Base-by-base conservation (phyloP, 306 rosid species). In the Crotalaria pallida region DNA sequence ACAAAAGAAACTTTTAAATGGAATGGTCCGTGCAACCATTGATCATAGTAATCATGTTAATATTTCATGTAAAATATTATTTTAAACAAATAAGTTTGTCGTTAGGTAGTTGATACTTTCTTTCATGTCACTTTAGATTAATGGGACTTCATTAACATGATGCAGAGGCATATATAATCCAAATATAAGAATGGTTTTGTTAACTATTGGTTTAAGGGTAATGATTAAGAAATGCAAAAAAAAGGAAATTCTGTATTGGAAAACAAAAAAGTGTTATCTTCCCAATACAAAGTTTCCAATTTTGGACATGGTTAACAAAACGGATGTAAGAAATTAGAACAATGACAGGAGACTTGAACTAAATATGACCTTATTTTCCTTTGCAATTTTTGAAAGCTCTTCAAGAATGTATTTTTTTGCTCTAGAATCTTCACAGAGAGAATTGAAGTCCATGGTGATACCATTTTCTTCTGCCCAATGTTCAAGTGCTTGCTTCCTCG, bases 401-500 rank as follows among this genome's bases (percentile, higher is more conserved):
- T 73, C 92, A 45, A 88, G 76, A 11, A 94, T 17, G 80, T 81
- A 77, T 50, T 80, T 85, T 73, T 89, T 88, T 52, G 88, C 97
- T 50, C 85, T 83, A 43, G 87, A 45, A 74, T 88, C 79, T 80
- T 81, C 82, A 75, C 95, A 94, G 3, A 94, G 81, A 79, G 95
- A 79, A 61, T 82, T 27, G 55, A 94, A 87, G 67, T 94, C 96
- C 70, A 81, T 79, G 33, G 85, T 77, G 76, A 91, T 58, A 61
- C 84, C 90, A 80, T 94, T 87, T 74, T 87, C 89, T 83, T 70
- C 80, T 13, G 96, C 95, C 99, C 99, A 94, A 3, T 47, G 60
- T 77, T 91, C 88, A 73, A 94, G 82, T 71, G 83, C 88, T 76
- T 69, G 84, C 73, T 74, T 73, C 63, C 79, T 76, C 12, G 97